Conservation (phyloP, 306 rosid species). For the Vicia sativa region DNA sequence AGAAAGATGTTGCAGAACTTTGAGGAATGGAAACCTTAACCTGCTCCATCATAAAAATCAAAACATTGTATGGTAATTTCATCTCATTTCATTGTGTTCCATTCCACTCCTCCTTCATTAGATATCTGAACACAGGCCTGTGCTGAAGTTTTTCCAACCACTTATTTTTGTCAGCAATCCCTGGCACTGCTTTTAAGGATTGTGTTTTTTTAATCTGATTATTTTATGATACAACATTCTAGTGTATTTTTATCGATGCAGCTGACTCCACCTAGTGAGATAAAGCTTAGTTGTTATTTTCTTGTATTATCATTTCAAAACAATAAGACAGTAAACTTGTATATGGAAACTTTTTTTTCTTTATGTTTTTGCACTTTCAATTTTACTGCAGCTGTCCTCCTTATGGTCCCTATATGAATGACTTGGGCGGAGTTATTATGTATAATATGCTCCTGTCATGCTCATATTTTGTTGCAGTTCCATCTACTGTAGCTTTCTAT, state of each 20-base stretch:
- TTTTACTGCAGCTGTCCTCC: not conserved
- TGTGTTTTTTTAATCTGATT: not conserved
- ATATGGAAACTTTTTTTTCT: not conserved
- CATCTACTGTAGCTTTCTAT: slow-evolving; percentile 24
- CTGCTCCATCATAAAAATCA: not conserved
- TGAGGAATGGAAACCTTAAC: no score
- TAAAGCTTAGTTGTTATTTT: not conserved
- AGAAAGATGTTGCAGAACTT: no score
- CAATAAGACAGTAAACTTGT: not conserved
- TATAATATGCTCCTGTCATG: not conserved
- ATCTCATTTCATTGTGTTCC: not conserved
- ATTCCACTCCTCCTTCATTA: not conserved
- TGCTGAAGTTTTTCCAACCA: not conserved
- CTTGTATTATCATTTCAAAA: not conserved
- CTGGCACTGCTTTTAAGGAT: not conserved
- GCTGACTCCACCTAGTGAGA: not conserved
- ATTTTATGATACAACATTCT: not conserved
- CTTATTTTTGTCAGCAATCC: not conserved
- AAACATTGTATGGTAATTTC: not conserved
- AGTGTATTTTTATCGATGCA: not conserved
- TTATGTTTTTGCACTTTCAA: not conserved
- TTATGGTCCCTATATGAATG: not conserved
- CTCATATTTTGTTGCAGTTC: slow-evolving; percentile 5
- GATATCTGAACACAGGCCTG: not conserved
- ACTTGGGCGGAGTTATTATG: not conserved